Conservation (phyloP, 2,329 filamentous ascomycete species). For the Aspergillus phoenicis region DNA sequence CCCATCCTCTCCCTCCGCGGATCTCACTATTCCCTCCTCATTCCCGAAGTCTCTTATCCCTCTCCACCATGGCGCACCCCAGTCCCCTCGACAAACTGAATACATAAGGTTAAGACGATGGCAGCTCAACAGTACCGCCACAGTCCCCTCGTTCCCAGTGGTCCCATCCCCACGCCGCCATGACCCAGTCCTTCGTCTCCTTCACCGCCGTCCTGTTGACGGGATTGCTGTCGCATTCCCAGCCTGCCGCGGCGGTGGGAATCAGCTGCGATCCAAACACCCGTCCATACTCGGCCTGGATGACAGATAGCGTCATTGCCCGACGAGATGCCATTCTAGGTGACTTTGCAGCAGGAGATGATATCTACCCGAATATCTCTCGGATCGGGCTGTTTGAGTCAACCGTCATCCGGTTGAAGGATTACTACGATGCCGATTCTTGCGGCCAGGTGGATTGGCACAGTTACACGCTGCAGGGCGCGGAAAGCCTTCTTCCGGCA, state of each 20-base stretch:
- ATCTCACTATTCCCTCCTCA: neutral
- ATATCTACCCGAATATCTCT: conserved; percentile 18
- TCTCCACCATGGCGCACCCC: neutral
- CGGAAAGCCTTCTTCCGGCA: conserved; percentile 21
- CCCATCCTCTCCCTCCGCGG: neutral
- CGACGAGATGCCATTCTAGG: conserved; percentile 25
- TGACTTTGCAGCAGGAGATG: neutral
- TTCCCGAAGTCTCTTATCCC: neutral
- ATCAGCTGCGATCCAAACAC: neutral
- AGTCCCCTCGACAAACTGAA: too few relatives aligned
- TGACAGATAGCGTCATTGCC: conserved; percentile 32
- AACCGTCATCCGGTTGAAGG: conserved; percentile 22
- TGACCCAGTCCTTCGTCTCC: neutral
- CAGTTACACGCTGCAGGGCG: conserved; percentile 21
- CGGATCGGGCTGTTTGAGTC: conserved; percentile 30
- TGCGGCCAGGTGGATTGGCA: conserved; percentile 23
- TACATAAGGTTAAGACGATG: too few relatives aligned
- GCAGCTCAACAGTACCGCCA: too few relatives aligned
- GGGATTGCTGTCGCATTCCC: neutral
- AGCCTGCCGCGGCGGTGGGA: neutral
- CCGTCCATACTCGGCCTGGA: conserved; percentile 29
- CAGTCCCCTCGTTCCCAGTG: neutral
- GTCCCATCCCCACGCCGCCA: neutral
- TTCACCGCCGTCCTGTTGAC: neutral
- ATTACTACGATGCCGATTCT: conserved; percentile 16